Base-by-base conservation (phyloP, 2,329 filamentous ascomycete genomes). In the Teratosphaeria destructans region DNA sequence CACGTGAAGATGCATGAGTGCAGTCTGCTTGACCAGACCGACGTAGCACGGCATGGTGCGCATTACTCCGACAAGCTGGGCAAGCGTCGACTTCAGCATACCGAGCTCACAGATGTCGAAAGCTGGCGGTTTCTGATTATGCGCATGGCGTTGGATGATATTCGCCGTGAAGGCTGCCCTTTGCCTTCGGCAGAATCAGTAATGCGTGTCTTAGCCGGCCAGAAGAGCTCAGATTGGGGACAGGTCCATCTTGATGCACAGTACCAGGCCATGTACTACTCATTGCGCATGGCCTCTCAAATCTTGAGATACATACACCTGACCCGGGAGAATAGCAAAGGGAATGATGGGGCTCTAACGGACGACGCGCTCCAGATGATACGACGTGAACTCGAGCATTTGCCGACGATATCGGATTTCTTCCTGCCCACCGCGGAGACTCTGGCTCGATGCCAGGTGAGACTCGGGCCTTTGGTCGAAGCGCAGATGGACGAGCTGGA, bases 181-280 rank as follows among this genome's bases (percentile, higher is more conserved):
- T 19, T 70, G 43, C 70, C 67, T 2, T 52, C 57, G 8, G 34
- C 55, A 8, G 61, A 64, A 1, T 66, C 69, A 37, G 52, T 66
- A 16, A 52, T 61, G 14, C 55, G 53, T 10, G 32, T 71, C 5
- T 39, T 77, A 2, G 67, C 67, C 3, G 68, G 68, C 8, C 64
- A 71, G 0, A 69, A 70, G n/a, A 65, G 71, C 52, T 68, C 68
- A 16, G 62, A 62, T 5, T 78, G 75, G 76, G 61, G 65, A 0
- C 70, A 70, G 5, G 60, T 78, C 5, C 76, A 78, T 29, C 63
- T 77, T 5, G 66, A 64, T 5, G 75, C 75, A 10, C 70, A 75
- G 26, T 61, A 75, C 5, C 75, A 79, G 56, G 75, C 76, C 5
- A 68, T 69, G 1, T 66, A 76, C 6, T 79, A 79, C 60, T 78